These are phyloP conservation scores for Globisporangium canariense DNA, from an alignment of 352 stramenopile genomes.

Conservation along the genomic window DNA sequence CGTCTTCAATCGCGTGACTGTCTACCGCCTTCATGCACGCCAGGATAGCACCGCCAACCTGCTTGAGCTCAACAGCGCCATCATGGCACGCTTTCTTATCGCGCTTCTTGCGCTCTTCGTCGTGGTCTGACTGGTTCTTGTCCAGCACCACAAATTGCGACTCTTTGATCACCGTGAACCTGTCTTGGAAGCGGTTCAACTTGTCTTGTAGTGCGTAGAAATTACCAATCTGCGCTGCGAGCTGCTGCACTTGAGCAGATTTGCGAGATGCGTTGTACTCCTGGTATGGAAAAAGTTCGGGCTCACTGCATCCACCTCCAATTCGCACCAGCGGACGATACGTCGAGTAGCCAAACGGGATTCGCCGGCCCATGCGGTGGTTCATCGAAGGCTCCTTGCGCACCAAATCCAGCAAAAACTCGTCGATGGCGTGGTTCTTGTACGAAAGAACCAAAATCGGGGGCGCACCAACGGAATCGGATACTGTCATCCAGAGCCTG, in stretches of 20 bases:
- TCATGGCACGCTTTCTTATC: constrained; percentile 18
- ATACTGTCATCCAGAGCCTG: constrained; percentile 67
- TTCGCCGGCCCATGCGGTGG: constrained; percentile 15
- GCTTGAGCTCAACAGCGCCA: constrained; percentile 12
- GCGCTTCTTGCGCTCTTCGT: constrained; percentile 11
- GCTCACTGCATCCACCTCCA: constrained; percentile 62
- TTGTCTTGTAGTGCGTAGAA: constrained; percentile 28
- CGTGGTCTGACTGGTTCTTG: neutral
- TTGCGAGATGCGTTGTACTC: constrained; percentile 25
- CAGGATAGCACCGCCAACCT: constrained; percentile 5
- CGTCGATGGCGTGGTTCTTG: constrained; percentile 88
- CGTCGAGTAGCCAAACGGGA: constrained; percentile 25
- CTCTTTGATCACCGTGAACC: constrained; percentile 16
- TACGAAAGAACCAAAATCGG: constrained; percentile 85
- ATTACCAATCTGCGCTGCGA: constrained; percentile 29
- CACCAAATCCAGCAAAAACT: constrained; percentile 79
- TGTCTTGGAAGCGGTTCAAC: constrained; percentile 10
- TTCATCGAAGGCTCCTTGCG: constrained; percentile 40
- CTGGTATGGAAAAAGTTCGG: constrained; percentile 40
- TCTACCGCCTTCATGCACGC: constrained; percentile 8
- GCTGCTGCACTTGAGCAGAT: constrained; percentile 16
- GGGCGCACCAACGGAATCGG: constrained; percentile 54
- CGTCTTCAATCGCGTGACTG: neutral
- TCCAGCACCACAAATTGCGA: constrained; percentile 14
- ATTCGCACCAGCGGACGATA: constrained; percentile 62